Evolutionary conservation across 1,284 basidiomycete species (phyloP), one percentile per base, ranked within the genome.

Genomic region (Binderoboletus segoi): DNA sequence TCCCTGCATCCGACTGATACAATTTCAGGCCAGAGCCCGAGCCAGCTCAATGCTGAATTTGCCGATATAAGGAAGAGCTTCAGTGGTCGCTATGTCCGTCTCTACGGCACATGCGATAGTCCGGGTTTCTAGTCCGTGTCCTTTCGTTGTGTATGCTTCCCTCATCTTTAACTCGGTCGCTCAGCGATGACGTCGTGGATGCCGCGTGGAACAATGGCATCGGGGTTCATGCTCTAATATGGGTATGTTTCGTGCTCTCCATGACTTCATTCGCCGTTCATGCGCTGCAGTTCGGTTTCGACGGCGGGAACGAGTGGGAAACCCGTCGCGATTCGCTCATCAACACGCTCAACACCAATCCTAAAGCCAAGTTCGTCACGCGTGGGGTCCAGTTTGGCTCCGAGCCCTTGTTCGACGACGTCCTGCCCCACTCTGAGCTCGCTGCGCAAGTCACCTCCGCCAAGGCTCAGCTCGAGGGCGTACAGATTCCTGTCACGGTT

Each of bases 191-290:
- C 61, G 70, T 91, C 48, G 77, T 93, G 23, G 78, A 86, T 35
- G 88, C 89, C 26, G 89, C 90, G 6, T 91, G 87, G 85, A 70
- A 76, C 16, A 83, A 84, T 43, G 78, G 82, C 6, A 70, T 92
- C 21, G 89, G 90, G 42, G 82, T 92, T 4, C 88, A 91, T 60
- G 85, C 86, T 24, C 73, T 91, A 18, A 82, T 91, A 55, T 92
- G 88, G 88, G 86, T 86, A 63, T 62, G 79, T 64, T 21, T 28
- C 23, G 8, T 35, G 4, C 48, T 20, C 38, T 40, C 12, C 20
- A n/a, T 8, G 10, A 23, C 33, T 20, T 6, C 21, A 30, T 40
- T 13, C 12, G 8, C 52, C 3, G 0, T 35, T 70, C 23, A 68
- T 10, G 12, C 5, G 35, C 20, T 33, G 8, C 40, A 86, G 85